Conservation (phyloP, 176 grass and related monocot genomes). For the Oryza meridionalis region DNA sequence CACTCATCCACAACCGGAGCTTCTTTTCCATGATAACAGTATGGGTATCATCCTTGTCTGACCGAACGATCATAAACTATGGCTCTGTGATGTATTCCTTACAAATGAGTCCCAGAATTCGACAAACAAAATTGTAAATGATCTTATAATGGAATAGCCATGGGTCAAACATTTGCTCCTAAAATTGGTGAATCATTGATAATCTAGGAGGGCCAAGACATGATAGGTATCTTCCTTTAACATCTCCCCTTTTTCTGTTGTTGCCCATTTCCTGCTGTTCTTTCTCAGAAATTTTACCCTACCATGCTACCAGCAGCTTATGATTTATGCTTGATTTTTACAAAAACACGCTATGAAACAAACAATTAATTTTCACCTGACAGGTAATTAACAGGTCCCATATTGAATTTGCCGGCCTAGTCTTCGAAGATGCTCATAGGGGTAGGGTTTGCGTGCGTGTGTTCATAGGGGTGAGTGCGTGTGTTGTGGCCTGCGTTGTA, state of each 20-base stretch:
- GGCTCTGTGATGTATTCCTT: background rate
- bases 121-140: background rate
- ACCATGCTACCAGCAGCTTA: background rate
- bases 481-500: no score
- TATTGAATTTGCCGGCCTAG: no score
- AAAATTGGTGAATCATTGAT: background rate
- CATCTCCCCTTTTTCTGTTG: background rate
- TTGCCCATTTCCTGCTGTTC: background rate
- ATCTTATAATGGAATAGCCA: background rate
- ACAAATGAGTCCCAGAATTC: background rate
- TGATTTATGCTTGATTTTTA: background rate
- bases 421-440: no score
- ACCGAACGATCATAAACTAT: background rate
- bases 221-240: background rate
- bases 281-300: background rate
- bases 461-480: no score
- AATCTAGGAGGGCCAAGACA: conserved; percentile 15
- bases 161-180: conserved; percentile 3
- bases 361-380: background rate
- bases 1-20: background rate
- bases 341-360: background rate
- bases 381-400: background rate
- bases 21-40: conserved; percentile 2
- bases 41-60: conserved; percentile 18
- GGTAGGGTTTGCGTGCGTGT: no score